Evolutionary conservation across 176 grass and related monocot species (phyloP), one percentile per base, ranked within the genome.

Genomic region (Oropetium thomaeum): DNA sequence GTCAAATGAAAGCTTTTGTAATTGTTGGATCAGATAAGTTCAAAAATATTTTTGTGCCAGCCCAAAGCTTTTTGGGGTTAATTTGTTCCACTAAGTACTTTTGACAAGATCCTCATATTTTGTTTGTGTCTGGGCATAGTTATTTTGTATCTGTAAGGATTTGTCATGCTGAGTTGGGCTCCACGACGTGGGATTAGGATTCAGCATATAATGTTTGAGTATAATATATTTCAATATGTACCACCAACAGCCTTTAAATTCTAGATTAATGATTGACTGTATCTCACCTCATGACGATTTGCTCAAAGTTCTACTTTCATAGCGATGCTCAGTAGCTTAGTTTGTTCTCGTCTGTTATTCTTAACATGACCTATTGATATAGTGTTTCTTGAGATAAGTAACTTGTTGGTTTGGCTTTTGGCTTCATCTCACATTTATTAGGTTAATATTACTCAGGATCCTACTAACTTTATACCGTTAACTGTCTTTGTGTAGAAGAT

Each of bases 51-150:
- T 72, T 81, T 63, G 2, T 64, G 33, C 34, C 58, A 41, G 20
- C 10, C 6, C 16, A 83, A 51, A 62, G 31, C 39, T 69, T 69
- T 76, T 48, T 25, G 35, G 52, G 23, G 34, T 69, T 59, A 49
- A 20, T 31, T 16, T 20, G 6, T 1, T 28, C 39, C 54, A 62
- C 25, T 60, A 69, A 17, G 51, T 54, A 54, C n/a, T 19, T 75
- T 32, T 75, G 5, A 29, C 39, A 69, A 32, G 19, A 31, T 83
- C 52, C 40, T 69, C 32, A 23, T 49, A 37, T 7, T 25, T 69
- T 47, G 14, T 11, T 67, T 76, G 53, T 13, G n/a, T 62, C 54
- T 69, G 41, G 53, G 26, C 38, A 3, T 68, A 29, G 26, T 17
- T 51, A 69, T 41, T 22, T 69, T 32, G 22, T 33, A 15, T 70